Evolutionary conservation across 139 green algal species (phyloP).

Genomic region (Desmodesmus armatus): DNA sequence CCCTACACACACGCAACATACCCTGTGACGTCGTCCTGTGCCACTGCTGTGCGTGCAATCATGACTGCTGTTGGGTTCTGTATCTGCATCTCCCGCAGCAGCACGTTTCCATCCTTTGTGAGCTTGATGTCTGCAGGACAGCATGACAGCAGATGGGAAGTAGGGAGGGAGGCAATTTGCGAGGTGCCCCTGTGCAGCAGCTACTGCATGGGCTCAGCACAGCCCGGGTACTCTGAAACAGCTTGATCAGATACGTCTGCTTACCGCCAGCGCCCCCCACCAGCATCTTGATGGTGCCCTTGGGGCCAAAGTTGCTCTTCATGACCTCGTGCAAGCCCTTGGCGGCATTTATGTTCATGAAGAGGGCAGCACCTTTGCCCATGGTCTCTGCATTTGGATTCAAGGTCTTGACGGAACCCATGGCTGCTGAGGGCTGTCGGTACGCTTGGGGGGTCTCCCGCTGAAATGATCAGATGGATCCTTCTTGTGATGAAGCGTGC

Average conservation of each 20-base stretch:
- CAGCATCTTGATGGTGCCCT: slow-evolving; percentile 99
- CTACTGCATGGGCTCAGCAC: neutral
- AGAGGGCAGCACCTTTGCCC: slow-evolving; percentile 87
- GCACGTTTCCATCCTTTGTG: slow-evolving; percentile 98
- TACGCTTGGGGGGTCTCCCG: too few relatives aligned
- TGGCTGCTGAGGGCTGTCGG: slow-evolving; percentile 46
- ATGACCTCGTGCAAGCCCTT: slow-evolving; percentile 99
- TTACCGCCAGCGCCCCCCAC: slow-evolving; percentile 90
- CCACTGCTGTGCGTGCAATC: slow-evolving; percentile 97
- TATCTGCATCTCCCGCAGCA: slow-evolving; percentile 98
- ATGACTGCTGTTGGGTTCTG: slow-evolving; percentile 99
- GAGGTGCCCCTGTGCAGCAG: neutral
- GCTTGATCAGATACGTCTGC: neutral
- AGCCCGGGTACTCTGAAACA: neutral
- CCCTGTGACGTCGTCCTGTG: slow-evolving; percentile 97
- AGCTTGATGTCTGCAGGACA: slow-evolving; percentile 93
- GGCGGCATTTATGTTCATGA: slow-evolving; percentile 99
- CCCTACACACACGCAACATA: slow-evolving; percentile 52
- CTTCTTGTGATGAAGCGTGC: too few relatives aligned
- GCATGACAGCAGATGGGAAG: neutral
- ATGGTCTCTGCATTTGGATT: slow-evolving; percentile 98
- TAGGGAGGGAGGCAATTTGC: neutral
- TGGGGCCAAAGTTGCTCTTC: slow-evolving; percentile 97
- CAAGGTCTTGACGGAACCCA: slow-evolving; percentile 86
- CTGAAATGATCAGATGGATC: too few relatives aligned